Evolutionary conservation across 352 stramenopile species (phyloP).

Genomic region (Phytophthora kernoviae): DNA sequence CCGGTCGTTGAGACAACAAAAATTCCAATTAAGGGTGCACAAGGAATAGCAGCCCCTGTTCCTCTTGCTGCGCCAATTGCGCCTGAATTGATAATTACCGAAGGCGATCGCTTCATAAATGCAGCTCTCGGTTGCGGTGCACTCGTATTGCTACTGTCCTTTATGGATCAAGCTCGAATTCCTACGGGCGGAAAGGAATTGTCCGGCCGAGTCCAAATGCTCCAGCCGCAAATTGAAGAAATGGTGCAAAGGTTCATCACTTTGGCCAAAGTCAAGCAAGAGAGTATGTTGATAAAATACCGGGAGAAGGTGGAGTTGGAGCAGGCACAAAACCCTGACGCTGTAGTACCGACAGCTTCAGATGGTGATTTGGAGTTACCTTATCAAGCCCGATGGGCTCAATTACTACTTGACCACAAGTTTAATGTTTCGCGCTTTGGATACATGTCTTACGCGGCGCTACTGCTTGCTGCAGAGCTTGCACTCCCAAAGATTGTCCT

Average conservation of each 20-base stretch:
- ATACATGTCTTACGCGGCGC: constrained; percentile 49
- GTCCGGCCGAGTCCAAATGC: constrained; percentile 1
- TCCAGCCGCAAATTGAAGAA: constrained; percentile 27
- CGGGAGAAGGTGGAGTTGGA: constrained; percentile 14
- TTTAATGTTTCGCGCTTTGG: constrained; percentile 52
- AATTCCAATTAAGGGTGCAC: constrained; percentile 20
- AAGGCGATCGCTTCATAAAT: constrained; percentile 55
- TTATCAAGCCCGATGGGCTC: constrained; percentile 47
- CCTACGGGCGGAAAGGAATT: constrained; percentile 7
- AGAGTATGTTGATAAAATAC: constrained; percentile 7
- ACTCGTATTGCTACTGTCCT: constrained; percentile 49
- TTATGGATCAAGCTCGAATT: constrained; percentile 42
- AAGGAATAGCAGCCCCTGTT: neutral
- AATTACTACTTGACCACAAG: constrained; percentile 44
- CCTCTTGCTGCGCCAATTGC: constrained; percentile 4
- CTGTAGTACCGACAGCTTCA: neutral
- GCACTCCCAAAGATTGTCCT: constrained; percentile 30
- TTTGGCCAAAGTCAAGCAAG: constrained; percentile 28
- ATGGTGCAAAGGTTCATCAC: constrained; percentile 40
- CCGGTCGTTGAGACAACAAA: constrained; percentile 15
- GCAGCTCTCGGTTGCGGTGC: constrained; percentile 31
- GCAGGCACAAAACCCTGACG: neutral
- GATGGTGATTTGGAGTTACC: constrained; percentile 14
- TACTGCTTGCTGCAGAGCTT: constrained; percentile 65
- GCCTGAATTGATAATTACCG: constrained; percentile 21